Percentiles rank a stretch among this genome's conserved stretches.
Evolutionary conservation across 805 yeast genomes (phyloP).

Genomic region (Wickerhamiella occidentalis): DNA sequence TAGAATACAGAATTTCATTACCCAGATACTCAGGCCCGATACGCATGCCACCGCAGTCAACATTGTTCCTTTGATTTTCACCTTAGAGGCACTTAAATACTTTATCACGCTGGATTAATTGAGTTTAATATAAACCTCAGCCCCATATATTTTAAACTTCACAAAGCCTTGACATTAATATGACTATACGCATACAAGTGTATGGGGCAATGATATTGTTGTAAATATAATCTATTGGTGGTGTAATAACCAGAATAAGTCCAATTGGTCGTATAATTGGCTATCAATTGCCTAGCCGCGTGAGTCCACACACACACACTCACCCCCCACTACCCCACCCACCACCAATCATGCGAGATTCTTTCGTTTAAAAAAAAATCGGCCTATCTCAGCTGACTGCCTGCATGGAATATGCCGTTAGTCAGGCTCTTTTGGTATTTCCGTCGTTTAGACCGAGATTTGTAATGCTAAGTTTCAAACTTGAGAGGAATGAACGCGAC

Average conservation of each 20-base stretch:
- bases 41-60: background rate
- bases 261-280: no score
- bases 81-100: no score
- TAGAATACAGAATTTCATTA: background rate
- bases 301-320: no score
- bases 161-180: background rate
- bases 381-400: background rate
- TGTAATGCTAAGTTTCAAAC: background rate
- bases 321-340: background rate
- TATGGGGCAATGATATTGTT: no score
- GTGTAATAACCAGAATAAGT: no score
- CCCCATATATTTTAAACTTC: background rate
- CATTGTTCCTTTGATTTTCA: no score
- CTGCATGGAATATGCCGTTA: background rate
- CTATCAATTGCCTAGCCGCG: no score
- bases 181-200: background rate
- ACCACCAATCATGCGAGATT: background rate
- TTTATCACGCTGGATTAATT: background rate
- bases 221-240: no score
- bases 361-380: background rate
- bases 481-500: constrained; percentile 8
- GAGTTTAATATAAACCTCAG: background rate
- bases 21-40: background rate
- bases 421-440: background rate
- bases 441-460: constrained; percentile 5